Evolutionary conservation across 2,329 filamentous ascomycete genomes (phyloP).

Genomic region (Pyrenochaeta sp.): DNA sequence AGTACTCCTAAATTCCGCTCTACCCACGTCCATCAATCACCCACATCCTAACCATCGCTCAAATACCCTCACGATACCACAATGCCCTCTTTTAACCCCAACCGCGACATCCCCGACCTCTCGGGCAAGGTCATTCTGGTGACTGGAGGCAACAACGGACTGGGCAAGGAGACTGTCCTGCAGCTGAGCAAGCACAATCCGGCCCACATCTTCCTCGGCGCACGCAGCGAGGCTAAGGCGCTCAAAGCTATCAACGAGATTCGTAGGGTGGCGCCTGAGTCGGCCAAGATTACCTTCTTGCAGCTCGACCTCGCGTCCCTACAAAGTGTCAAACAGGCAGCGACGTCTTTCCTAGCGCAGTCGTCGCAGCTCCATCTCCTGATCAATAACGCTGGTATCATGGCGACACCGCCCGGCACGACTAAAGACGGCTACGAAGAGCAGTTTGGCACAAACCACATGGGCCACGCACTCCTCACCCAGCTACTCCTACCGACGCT

Average conservation of each 20-base stretch:
- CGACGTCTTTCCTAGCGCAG: conserved; percentile 31
- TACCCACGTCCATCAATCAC: too few relatives aligned
- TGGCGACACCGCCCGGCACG: conserved; percentile 21
- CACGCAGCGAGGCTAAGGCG: conserved; percentile 33
- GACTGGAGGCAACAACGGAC: conserved; percentile 48
- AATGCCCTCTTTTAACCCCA: conserved; percentile 18
- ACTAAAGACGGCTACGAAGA: conserved; percentile 56
- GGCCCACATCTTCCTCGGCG: conserved; percentile 50
- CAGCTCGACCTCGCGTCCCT: conserved; percentile 46
- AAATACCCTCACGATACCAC: too few relatives aligned
- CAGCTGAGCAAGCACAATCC: conserved; percentile 52
- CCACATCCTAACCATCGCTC: too few relatives aligned
- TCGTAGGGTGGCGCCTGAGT: conserved; percentile 1
- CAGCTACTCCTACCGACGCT: conserved; percentile 52
- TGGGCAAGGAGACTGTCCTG: conserved; percentile 52
- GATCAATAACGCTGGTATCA: conserved; percentile 53
- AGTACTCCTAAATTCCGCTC: too few relatives aligned
- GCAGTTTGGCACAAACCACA: conserved; percentile 56
- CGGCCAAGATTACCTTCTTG: conserved; percentile 9
- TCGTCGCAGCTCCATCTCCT: conserved; percentile 49
- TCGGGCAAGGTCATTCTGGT: conserved; percentile 26
- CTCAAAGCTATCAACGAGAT: conserved; percentile 17
- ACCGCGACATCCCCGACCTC: conserved; percentile 22
- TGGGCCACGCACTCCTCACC: conserved; percentile 55
- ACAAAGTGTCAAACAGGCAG: conserved; percentile 38